Conservation (phyloP, 2,329 filamentous ascomycete genomes). For the Phoma herbarum region DNA sequence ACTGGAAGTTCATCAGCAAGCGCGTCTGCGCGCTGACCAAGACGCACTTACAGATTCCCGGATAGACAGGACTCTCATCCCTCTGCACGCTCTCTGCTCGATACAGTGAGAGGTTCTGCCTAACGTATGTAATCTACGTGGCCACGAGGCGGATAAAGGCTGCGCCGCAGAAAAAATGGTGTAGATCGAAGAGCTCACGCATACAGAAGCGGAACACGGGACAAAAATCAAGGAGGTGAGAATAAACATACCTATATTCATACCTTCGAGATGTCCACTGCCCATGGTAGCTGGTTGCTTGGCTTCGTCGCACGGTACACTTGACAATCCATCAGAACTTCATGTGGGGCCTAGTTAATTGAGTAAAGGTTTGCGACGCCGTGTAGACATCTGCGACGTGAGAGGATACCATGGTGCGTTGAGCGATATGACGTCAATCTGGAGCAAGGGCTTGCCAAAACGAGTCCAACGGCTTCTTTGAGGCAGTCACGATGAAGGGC, state of each 20-base stretch:
- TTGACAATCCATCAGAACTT: no score
- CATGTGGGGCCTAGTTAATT: no score
- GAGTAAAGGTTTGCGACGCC: no score
- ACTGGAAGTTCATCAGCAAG: not conserved
- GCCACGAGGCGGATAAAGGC: not conserved
- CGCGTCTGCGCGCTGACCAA: not conserved
- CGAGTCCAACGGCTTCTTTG: not conserved
- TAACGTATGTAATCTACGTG: not conserved
- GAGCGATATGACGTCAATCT: no score
- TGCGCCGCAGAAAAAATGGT: not conserved
- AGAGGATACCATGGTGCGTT: no score
- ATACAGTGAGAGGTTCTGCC: not conserved
- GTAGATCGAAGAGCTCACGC: not conserved
- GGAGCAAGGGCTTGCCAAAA: not conserved
- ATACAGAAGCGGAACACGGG: not conserved
- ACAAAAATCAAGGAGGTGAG: no score
- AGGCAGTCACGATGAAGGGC: not conserved
- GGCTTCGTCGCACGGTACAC: no score
- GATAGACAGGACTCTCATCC: not conserved
- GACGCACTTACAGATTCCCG: not conserved
- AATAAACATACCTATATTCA: not conserved
- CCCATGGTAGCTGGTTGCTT: no score
- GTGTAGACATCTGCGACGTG: no score
- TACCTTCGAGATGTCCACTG: not conserved
- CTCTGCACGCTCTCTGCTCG: not conserved